Evolutionary conservation across 176 grass and related monocot genomes (phyloP), one percentile per base, ranked within the genome.

Genomic region (Dactylis glomerata): DNA sequence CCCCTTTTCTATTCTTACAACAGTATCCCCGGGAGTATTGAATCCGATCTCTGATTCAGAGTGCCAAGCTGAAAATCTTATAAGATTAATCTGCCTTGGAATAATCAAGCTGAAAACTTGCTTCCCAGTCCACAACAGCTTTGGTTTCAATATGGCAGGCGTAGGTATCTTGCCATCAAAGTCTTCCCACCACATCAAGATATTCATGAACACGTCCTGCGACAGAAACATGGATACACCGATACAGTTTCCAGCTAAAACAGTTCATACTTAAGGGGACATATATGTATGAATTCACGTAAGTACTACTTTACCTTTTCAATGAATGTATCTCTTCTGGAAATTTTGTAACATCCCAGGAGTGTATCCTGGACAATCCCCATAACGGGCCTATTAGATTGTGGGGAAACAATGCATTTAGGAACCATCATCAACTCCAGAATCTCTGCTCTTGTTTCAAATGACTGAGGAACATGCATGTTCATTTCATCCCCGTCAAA

Each of bases 401-500:
- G 92, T 33, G 92, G 94, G 45, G 94, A 97, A 0, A 97, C 94
- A 20, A 97, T 97, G 37, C 94, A 97, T 90, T 97, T 97, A n/a
- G 94, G 94, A 45, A 97, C 94, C 94, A 97, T 97, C 94, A 97
- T 97, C 66, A 94, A 76, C 57, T 97, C 94, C 36, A 97, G 51
- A 52, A 97, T 92, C 85, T 97, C 92, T 45, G 92, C 87, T 65
- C 90, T 89, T 15, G 92, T 97, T 85, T 94, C 94, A 87, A 97
- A 97, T 23, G 94, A 97, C 82, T 97, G 94, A 0, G 94, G 92
- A 31, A 97, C 94, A 90, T 97, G 94, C 94, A 97, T 94, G 82
- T 97, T 97, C 94, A 97, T 97, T 86, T 97, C 94, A 83, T 97
- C 94, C 41, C 94, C 94, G 20, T 97, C 94, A 76, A 97, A 97